Evolutionary conservation across 2,329 filamentous ascomycete species (phyloP).

Genomic region (Aciculosporium take): DNA sequence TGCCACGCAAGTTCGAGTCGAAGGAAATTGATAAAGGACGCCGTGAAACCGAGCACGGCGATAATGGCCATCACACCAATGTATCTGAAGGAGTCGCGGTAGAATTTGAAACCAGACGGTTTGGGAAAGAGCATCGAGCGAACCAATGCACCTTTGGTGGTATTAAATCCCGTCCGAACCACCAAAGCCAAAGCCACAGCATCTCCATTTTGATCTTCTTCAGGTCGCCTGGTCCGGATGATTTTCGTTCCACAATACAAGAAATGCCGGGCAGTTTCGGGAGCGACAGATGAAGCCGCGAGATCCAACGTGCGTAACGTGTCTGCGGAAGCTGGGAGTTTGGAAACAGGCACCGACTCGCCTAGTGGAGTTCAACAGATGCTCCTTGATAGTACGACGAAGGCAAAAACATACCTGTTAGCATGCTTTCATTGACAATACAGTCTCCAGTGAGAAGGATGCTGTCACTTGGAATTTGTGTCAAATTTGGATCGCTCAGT

Average conservation of each 20-base stretch:
- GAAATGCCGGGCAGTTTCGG: conserved; percentile 75
- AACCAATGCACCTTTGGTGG: conserved; percentile 88
- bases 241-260: conserved; percentile 94
- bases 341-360: conserved; percentile 93
- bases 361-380: conserved; percentile 25
- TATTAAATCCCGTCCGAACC: conserved; percentile 89
- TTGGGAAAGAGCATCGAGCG: conserved; percentile 98
- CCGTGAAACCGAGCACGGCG: conserved; percentile 73
- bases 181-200: conserved; percentile 85
- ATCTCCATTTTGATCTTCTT: conserved; percentile 74
- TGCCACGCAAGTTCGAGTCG: conserved; percentile 74
- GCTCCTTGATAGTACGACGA: neutral
- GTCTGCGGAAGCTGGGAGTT: conserved; percentile 69
- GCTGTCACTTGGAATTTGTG: conserved; percentile 84
- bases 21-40: conserved; percentile 87
- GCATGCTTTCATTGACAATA: conserved; percentile 98
- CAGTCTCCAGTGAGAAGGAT: conserved; percentile 85
- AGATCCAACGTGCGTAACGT: conserved; percentile 64
- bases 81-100: conserved; percentile 92
- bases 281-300: conserved; percentile 65
- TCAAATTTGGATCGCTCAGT: conserved; percentile 80
- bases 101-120: conserved; percentile 96
- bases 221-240: conserved; percentile 74
- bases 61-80: conserved; percentile 91
- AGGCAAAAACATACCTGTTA: conserved; percentile 46